These are phyloP conservation scores for Apophysomyces elegans DNA, from an alignment of 371 early-diverging fungal species.

Conservation along the genomic window DNA sequence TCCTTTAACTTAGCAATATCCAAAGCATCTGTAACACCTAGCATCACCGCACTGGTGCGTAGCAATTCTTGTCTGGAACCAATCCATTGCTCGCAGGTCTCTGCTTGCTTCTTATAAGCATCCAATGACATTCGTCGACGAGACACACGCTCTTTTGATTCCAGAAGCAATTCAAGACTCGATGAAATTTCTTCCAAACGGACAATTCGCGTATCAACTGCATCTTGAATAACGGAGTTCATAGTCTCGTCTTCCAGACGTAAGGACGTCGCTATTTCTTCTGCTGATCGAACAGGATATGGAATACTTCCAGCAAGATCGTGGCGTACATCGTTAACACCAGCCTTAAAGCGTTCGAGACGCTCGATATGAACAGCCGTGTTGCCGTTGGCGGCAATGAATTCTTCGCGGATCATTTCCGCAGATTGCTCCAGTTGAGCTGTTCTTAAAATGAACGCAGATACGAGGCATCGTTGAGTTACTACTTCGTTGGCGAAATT, in stretches of 20 bases:
- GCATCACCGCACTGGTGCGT: conserved; percentile 2
- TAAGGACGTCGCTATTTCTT: background rate
- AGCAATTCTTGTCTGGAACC: conserved; percentile 22
- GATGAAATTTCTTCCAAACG: conserved; percentile 36
- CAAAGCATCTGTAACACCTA: conserved; percentile 9
- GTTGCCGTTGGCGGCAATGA: conserved; percentile 29
- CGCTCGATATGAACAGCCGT: conserved; percentile 24
- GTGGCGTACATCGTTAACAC: conserved; percentile 37
- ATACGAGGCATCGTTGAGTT: conserved; percentile 38
- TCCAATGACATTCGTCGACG: conserved; percentile 37
- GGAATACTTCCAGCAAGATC: conserved; percentile 32
- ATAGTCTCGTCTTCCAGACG: conserved; percentile 38
- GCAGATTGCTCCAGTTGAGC: conserved; percentile 48
- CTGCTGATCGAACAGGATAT: conserved; percentile 33
- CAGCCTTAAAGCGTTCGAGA: conserved; percentile 34
- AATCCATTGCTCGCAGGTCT: conserved; percentile 40
- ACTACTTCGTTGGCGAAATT: conserved; percentile 44
- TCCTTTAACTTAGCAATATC: conserved; percentile 26
- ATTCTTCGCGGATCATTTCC: conserved; percentile 47
- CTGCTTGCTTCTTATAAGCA: conserved; percentile 35
- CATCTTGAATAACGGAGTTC: conserved; percentile 42
- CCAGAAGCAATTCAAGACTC: conserved; percentile 35
- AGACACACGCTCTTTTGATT: conserved; percentile 45
- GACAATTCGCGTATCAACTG: conserved; percentile 29
- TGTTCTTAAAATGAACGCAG: conserved; percentile 38